phyloP scores from a whole-genome alignment of 495 filamentous ascomycete species.

The Jackrogersella minutella region DNA sequence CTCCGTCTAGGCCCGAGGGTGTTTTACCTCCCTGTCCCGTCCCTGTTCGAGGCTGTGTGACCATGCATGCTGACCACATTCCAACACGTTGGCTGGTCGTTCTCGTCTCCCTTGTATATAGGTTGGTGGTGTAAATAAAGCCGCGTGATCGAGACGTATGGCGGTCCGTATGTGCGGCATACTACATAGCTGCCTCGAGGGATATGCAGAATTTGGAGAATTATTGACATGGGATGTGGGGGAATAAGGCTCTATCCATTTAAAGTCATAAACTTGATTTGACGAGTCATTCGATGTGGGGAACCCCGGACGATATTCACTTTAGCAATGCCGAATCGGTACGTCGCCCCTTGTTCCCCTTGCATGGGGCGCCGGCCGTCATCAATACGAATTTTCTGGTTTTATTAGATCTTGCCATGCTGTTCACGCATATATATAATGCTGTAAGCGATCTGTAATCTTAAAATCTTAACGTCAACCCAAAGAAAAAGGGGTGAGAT shows the following conservation, averaged over 20 bases:
- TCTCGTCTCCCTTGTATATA: conserved; percentile 6
- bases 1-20: conserved; percentile 7
- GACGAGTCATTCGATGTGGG: conserved; percentile 20
- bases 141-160: conserved; percentile 18
- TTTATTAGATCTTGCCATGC: background rate
- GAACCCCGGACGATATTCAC: conserved; percentile 27
- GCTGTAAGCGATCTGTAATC: background rate
- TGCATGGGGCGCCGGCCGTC: conserved; percentile 1
- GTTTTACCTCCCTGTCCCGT: conserved; percentile 15
- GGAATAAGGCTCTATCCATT: background rate
- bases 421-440: background rate
- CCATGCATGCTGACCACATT: conserved; percentile 35
- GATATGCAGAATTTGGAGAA: conserved; percentile 20
- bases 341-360: conserved; percentile 13
- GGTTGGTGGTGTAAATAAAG: background rate
- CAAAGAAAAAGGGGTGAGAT: background rate
- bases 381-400: conserved; percentile 9
- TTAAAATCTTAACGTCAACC: background rate
- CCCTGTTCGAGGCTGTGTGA: conserved; percentile 23
- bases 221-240: conserved; percentile 15
- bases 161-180: too few relatives aligned
- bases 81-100: conserved; percentile 12
- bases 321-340: conserved; percentile 24
- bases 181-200: conserved; percentile 1
- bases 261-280: conserved; percentile 2